Evolutionary conservation across 2,329 filamentous ascomycete genomes (phyloP).

Genomic region (Alternaria arbusti): DNA sequence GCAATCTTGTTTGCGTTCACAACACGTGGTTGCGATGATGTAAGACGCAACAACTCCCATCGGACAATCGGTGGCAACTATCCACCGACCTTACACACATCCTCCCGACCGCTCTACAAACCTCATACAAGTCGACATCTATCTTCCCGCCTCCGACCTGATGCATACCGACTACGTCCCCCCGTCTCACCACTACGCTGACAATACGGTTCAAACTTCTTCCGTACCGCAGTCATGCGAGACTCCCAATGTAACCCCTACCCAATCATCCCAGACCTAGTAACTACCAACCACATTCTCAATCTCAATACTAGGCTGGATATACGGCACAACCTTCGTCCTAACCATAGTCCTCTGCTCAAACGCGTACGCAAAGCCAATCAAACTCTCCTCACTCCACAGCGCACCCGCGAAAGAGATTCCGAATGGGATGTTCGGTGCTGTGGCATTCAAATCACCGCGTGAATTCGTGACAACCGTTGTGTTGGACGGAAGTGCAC

Average conservation of each 20-base stretch:
- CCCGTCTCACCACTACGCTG: background rate
- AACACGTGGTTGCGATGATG: background rate
- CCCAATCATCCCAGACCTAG: background rate
- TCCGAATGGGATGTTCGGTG: slow-evolving; percentile 66
- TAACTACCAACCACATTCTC: slow-evolving; percentile 47
- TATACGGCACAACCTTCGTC: slow-evolving; percentile 55
- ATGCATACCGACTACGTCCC: rapidly evolving
- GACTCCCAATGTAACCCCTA: no score
- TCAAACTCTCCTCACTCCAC: slow-evolving; percentile 67
- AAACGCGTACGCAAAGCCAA: slow-evolving; percentile 72
- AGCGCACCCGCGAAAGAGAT: slow-evolving; percentile 66
- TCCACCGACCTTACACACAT: background rate
- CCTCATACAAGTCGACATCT: background rate
- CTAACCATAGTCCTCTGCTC: slow-evolving; percentile 66
- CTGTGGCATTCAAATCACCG: slow-evolving; percentile 60
- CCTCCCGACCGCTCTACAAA: background rate
- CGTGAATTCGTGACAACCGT: slow-evolving; percentile 54
- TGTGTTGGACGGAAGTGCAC: slow-evolving; percentile 59
- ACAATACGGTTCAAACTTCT: background rate
- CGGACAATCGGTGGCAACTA: background rate
- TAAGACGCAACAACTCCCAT: background rate
- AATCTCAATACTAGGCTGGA: slow-evolving; percentile 58
- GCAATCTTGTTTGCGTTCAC: background rate
- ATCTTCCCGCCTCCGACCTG: rapidly evolving
- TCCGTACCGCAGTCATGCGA: no score